Conservation (phyloP, 2,329 filamentous ascomycete genomes). For the Nectriaceae sp. region DNA sequence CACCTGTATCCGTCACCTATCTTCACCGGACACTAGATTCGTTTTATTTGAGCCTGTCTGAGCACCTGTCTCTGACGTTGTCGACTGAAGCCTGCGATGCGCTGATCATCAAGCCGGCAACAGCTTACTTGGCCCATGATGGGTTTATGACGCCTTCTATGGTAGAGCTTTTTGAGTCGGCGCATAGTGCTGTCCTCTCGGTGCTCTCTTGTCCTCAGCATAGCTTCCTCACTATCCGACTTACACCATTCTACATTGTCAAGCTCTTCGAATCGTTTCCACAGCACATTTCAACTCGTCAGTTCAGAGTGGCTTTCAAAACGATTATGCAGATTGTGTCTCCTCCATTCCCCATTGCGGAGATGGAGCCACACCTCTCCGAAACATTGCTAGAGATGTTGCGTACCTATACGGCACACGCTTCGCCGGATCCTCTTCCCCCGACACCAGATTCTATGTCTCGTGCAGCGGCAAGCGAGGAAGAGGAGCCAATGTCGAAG, state of each 20-base stretch:
- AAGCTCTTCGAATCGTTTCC: conserved; percentile 81
- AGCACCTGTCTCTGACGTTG: conserved; percentile 76
- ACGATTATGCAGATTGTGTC: conserved; percentile 81
- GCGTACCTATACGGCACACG: conserved; percentile 58
- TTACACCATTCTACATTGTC: conserved; percentile 83
- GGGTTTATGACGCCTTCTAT: conserved; percentile 47
- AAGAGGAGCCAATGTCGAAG: conserved; percentile 61
- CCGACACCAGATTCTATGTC: conserved; percentile 41
- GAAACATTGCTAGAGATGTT: conserved; percentile 80
- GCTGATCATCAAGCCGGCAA: conserved; percentile 72
- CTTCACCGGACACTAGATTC: conserved; percentile 76
- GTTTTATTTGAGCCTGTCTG: conserved; percentile 84
- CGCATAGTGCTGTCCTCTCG: conserved; percentile 79
- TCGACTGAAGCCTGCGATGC: conserved; percentile 68
- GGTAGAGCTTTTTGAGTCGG: conserved; percentile 76
- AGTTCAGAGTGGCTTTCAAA: conserved; percentile 87
- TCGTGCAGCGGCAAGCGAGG: conserved; percentile 27
- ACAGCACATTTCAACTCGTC: conserved; percentile 72
- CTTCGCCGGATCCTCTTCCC: conserved; percentile 45
- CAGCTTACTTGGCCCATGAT: conserved; percentile 65
- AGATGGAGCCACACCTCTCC: conserved; percentile 73
- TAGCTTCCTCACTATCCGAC: conserved; percentile 65
- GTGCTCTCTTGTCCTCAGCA: conserved; percentile 81
- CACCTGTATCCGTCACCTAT: conserved; percentile 25
- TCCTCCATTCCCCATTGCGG: conserved; percentile 75